These are phyloP conservation scores for Ciborinia camelliae DNA, from an alignment of 2,329 filamentous ascomycete genomes.

Conservation along the genomic window DNA sequence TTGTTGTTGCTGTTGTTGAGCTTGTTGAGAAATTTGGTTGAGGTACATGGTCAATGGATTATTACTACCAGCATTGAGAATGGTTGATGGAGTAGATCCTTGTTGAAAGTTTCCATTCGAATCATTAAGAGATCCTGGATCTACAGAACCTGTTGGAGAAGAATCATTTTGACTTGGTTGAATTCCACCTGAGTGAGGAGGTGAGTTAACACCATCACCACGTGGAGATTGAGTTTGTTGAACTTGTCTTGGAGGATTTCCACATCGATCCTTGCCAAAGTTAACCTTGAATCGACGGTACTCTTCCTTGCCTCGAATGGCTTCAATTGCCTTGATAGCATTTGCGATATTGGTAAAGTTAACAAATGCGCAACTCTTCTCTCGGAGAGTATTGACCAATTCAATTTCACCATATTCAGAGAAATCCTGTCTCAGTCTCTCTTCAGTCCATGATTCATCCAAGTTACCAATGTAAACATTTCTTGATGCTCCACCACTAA, in stretches of 20 bases:
- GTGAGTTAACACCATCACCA: slow-evolving; percentile 57
- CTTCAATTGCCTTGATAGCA: slow-evolving; percentile 98
- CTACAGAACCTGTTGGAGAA: slow-evolving; percentile 40
- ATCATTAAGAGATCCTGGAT: slow-evolving; percentile 48
- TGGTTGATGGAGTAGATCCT: slow-evolving; percentile 60
- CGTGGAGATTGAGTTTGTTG: slow-evolving; percentile 62
- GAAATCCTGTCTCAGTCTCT: slow-evolving; percentile 92
- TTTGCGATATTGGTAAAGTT: slow-evolving; percentile 99
- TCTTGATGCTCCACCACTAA: slow-evolving; percentile 93
- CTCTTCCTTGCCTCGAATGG: slow-evolving; percentile 88
- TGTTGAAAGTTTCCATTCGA: slow-evolving; percentile 32
- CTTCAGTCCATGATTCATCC: slow-evolving; percentile 96
- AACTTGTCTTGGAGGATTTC: slow-evolving; percentile 89
- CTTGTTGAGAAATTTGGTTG: slow-evolving; percentile 72
- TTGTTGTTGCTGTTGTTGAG: slow-evolving; percentile 60
- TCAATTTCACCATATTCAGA: slow-evolving; percentile 97
- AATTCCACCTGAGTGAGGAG: slow-evolving; percentile 41
- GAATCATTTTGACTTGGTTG: slow-evolving; percentile 36
- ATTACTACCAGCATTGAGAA: slow-evolving; percentile 74
- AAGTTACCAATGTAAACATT: slow-evolving; percentile 98
- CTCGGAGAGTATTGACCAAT: slow-evolving; percentile 89
- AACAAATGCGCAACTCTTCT: slow-evolving; percentile 99
- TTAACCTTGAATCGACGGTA: slow-evolving; percentile 99
- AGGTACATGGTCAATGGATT: slow-evolving; percentile 94
- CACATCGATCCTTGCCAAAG: slow-evolving; percentile 97